Base-by-base conservation (phyloP, 2,329 filamentous ascomycete genomes). In the Fusarium continuum region DNA sequence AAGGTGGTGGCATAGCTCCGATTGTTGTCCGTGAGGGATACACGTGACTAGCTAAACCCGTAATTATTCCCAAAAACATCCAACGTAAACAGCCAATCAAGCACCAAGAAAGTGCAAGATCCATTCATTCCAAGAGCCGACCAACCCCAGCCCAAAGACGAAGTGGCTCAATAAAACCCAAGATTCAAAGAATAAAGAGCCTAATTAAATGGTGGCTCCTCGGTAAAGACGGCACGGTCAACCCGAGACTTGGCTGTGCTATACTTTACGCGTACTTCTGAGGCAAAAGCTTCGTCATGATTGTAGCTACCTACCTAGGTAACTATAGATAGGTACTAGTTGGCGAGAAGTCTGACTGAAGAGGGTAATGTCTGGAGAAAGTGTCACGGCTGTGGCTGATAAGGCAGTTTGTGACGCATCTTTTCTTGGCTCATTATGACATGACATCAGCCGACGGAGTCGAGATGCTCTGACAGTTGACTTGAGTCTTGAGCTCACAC, bases 151-250 rank as follows among this genome's bases (percentile, higher is more conserved):
- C 13, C 16, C 22, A 35, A 25, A 10, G 17, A 26, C 9, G n/a
- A n/a, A 29, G 28, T 23, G 20, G 26, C 20, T 16, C 31, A 35
- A 25, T 10, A 22, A 38, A 32, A 25, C 43, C 26, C 22, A 5
- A 32, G 43, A 17, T 6, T 13, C 8, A 29, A 25, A n/a, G 17
- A 4, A 34, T 16, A 22, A 11, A 53, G 39, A 36, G 29, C 31
- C 36, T 31, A 46, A n/a, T n/a, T n/a, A 38, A 44, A 47, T 49
- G 46, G 41, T 50, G 32, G 47, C 54, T 45, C 31, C 14, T 49
- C 60, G 57, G 60, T 49, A 63, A 58, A 22, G 29, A 43, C 60
- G 60, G 60, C 60, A 63, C 57, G 60, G 52, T 28, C 28, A 48
- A 32, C 29, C 36, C 44, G 23, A 22, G 19, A 46, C 32, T 10